These are phyloP conservation scores for Prunus yedoensis DNA, from an alignment of 331 rosid species.

Conservation along the genomic window DNA sequence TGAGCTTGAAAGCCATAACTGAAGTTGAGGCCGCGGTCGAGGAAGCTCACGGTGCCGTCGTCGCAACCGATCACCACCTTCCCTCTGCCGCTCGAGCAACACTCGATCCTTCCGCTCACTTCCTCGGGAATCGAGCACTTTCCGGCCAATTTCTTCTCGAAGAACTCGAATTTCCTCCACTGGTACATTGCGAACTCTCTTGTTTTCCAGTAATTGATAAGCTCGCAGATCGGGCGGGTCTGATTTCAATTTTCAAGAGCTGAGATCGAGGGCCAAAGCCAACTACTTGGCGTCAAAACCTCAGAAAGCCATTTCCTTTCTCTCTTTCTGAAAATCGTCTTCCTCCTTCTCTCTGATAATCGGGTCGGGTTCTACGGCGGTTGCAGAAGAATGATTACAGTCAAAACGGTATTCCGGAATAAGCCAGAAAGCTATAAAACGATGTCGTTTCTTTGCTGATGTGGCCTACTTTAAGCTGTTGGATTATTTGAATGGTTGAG, in stretches of 20 bases:
- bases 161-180: conserved; percentile 97
- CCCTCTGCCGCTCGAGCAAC: conserved; percentile 96
- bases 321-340: neutral
- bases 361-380: conserved; percentile 4
- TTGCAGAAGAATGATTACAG: neutral
- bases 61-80: conserved; percentile 83
- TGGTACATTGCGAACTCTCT: conserved; percentile 61
- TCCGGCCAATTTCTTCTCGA: conserved; percentile 83
- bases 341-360: neutral
- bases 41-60: conserved; percentile 70
- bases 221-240: conserved; percentile 3
- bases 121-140: conserved; percentile 71
- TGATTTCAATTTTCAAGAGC: neutral
- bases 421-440: neutral
- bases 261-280: conserved; percentile 10
- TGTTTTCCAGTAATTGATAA: conserved; percentile 1
- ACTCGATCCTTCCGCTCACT: conserved; percentile 48
- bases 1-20: conserved; percentile 78
- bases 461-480: too few relatives aligned
- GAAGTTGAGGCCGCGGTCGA: conserved; percentile 91
- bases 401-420: neutral
- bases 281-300: neutral
- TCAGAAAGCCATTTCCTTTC: neutral
- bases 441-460: conserved; percentile 1
- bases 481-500: too few relatives aligned